Base-by-base conservation (phyloP, 2,329 filamentous ascomycete genomes). In the Nemania bipapillata region DNA sequence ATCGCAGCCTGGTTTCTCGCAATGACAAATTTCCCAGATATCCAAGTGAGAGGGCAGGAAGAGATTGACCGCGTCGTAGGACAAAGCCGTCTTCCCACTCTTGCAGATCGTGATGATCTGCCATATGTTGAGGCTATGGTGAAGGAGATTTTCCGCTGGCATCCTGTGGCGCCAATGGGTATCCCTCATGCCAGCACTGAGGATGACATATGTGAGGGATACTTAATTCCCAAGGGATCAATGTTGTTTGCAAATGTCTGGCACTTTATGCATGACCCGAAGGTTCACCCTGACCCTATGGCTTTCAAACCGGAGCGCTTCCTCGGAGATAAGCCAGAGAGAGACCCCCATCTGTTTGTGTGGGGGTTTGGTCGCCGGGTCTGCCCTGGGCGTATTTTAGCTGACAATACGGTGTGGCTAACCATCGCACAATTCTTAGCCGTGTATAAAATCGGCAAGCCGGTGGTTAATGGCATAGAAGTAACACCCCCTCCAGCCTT, bases 251-350 rank as follows among this genome's bases (percentile, higher is more conserved):
- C 56, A 9, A 66, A 61, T 24, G 20, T 56, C 28, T 66, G 57
- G 50, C 60, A 32, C 60, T 74, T 81, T n/a, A 86, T 90, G 28
- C 91, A 92, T 78, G 91, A 93, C 73, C 86, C 88, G 1, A 86
- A 90, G 40, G 87, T 87, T 1, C 92, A 93, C 76, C 83, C 86
- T 0, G 57, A 79, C 7, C 79, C 80, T 0, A 66, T 66, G 5
- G 12, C 32, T 1, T 82, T 83, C 30, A 73, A 78, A 24, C 80
- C 79, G 0, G 78, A 79, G 1, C 73, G 80, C 0, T 81, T 75
- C 69, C 69, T 82, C 74, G 62, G 32, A 20, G 26, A 42, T 11
- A 66, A 74, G 1, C 74, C 75, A 8, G 70, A 68, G 52, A 77
- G 75, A 0, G 76, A 79, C 2, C 78, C 81, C 0, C 47, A 58